Conservation (phyloP, 495 filamentous ascomycete genomes). For the Hypoxylon cercidicola region DNA sequence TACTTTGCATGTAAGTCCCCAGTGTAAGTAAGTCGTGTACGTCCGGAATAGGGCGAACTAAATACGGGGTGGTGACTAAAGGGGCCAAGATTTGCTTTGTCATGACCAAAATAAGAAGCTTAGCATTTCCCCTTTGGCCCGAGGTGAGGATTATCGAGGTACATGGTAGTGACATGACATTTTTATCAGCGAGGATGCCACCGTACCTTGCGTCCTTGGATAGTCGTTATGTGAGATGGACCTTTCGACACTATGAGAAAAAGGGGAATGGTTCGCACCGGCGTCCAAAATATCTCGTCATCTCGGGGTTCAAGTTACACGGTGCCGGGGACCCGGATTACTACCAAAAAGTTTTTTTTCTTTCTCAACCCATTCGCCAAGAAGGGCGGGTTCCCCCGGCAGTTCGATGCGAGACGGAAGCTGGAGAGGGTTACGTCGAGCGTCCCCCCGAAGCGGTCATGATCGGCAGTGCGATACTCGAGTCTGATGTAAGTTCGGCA, state of each 20-base stretch:
- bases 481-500: conserved; percentile 39
- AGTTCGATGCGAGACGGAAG: conserved; percentile 36
- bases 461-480: conserved; percentile 23
- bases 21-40: too few relatives aligned
- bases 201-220: not conserved
- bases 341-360: not conserved
- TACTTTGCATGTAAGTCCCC: too few relatives aligned
- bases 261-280: not conserved
- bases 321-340: conserved; percentile 16
- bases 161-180: too few relatives aligned
- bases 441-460: conserved; percentile 17
- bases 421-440: conserved; percentile 23
- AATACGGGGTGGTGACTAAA: too few relatives aligned
- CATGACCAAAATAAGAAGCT: too few relatives aligned
- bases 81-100: too few relatives aligned
- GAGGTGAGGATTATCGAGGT: too few relatives aligned
- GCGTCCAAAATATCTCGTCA: conserved; percentile 36
- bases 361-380: not conserved
- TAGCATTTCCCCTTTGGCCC: conserved; percentile 3
- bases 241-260: not conserved
- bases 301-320: conserved; percentile 41
- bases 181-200: not conserved
- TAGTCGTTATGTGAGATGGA: not conserved
- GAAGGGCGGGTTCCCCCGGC: conserved; percentile 18
- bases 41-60: not conserved